These are phyloP conservation scores for Phytophthora pinifolia DNA, from an alignment of 352 stramenopile species.

Conservation along the genomic window DNA sequence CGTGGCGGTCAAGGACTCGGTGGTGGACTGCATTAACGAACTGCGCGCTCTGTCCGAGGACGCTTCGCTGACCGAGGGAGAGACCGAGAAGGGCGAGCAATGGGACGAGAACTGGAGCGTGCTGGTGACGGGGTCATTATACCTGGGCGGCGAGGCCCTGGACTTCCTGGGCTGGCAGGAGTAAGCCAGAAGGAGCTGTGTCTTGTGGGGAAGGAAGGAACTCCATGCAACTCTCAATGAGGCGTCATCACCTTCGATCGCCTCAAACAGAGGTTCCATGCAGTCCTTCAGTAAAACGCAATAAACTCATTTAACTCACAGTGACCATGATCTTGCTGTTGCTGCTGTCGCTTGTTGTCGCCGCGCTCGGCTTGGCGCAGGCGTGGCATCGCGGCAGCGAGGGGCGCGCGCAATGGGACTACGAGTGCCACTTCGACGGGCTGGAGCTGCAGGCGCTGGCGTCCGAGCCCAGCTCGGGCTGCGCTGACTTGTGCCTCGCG, in stretches of 20 bases:
- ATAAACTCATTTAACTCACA: too few relatives aligned
- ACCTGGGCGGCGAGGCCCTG: conserved; percentile 67
- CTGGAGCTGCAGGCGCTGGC: conserved; percentile 15
- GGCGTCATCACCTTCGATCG: background rate
- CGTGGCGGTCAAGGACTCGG: conserved; percentile 51
- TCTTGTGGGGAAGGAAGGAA: too few relatives aligned
- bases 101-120: conserved; percentile 53
- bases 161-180: conserved; percentile 67
- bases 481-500: conserved; percentile 32
- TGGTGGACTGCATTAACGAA: conserved; percentile 62
- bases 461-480: conserved; percentile 30
- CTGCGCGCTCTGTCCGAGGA: conserved; percentile 37
- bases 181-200: conserved; percentile 25
- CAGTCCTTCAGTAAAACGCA: too few relatives aligned
- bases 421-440: conserved; percentile 36
- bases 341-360: conserved; percentile 11
- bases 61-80: conserved; percentile 13
- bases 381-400: conserved; percentile 28
- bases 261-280: conserved; percentile 30
- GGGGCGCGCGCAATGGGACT: conserved; percentile 32
- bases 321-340: conserved; percentile 1
- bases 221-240: conserved; percentile 32
- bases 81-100: conserved; percentile 7
- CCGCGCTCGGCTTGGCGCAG: background rate
- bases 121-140: conserved; percentile 76